These are phyloP conservation scores for Amanita muscaria DNA, from an alignment of 768 basidiomycete genomes.

Conservation along the genomic window DNA sequence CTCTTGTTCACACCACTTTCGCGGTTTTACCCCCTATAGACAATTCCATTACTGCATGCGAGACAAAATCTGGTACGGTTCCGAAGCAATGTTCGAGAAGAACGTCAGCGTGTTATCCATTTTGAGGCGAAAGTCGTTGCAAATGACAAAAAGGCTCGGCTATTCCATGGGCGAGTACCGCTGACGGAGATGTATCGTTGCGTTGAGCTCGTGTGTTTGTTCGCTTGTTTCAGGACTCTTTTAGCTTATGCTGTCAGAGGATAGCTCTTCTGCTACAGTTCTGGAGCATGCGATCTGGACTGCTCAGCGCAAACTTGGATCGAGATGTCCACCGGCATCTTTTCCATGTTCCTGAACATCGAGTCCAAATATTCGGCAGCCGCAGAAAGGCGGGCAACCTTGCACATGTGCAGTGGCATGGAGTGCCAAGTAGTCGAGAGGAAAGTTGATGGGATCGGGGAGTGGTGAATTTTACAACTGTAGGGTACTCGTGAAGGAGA, in stretches of 20 bases:
- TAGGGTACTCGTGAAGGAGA: neutral
- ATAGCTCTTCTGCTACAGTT: no score
- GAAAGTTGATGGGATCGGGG: conserved; percentile 1
- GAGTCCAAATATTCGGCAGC: conserved; percentile 22
- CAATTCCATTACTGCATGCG: no score
- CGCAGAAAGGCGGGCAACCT: conserved; percentile 28
- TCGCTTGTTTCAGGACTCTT: neutral
- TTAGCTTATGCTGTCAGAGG: no score
- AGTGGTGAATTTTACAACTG: conserved; percentile 7
- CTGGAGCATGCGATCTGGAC: no score
- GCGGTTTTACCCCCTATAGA: no score
- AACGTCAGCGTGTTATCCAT: conserved; percentile 48
- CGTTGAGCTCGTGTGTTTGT: conserved; percentile 28
- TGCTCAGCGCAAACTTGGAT: no score
- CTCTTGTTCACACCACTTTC: no score
- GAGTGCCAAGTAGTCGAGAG: conserved; percentile 20
- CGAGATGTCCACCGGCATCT: conserved; percentile 10
- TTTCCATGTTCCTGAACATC: conserved; percentile 19
- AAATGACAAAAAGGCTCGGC: conserved; percentile 66
- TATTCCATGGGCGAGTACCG: conserved; percentile 76
- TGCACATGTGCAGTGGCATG: conserved; percentile 28
- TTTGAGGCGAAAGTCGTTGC: conserved; percentile 61
- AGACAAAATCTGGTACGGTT: no score
- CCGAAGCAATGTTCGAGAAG: conserved; percentile 78
- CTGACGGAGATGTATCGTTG: conserved; percentile 90